Base-by-base conservation (phyloP, 192 early-diverging fungal genomes). In the Coemansia reversa region DNA sequence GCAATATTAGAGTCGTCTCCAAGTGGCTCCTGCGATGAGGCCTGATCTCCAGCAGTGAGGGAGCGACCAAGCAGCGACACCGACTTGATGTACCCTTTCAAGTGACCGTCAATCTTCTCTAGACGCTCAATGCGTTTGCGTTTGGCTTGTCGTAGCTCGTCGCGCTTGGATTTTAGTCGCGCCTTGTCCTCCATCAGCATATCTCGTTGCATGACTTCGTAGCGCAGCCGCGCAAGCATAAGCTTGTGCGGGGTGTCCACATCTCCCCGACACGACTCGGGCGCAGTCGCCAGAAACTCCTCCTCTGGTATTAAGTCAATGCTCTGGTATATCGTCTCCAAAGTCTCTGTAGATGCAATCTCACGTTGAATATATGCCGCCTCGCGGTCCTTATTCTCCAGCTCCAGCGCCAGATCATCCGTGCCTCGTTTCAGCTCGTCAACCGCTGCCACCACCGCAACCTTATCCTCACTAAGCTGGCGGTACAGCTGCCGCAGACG, bases 271-370 rank as follows among this genome's bases (percentile, higher is more conserved):
- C 54, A 76, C 53, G 67, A 65, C 8, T 76, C 74, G 0, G 74
- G 74, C 25, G 74, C 74, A 27, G 51, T 35, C 12, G 51, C 65
- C 51, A 64, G 19, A 30, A 69, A 72, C 66, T 75, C 73, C 0
- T 67, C 69, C 23, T 72, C 39, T n/a, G 73, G 51, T 4, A 72
- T 58, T 6, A 81, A 52, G 14, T 75, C 69, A 7, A 81, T 81
- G 51, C 55, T 62, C 59, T 81, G 78, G 58, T 81, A 81, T 45
- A 81, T 81, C 3, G 78, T 81, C 55, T 81, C 73, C 55, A 72
- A 62, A 47, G 62, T 70, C 23, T 69, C 27, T 9, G 78, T 81
- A 7, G 69, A 69, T 7, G 62, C 66, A 29, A 81, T 81, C 47
- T 81, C 78, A 45, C 66, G 60, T 52, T 69, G 60, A 33, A 81